A percentile compares a stretch with the other conserved stretches of the same genome.
phyloP scores from a whole-genome alignment of 1,284 basidiomycete species.

The Xerocomus minutiporus region DNA sequence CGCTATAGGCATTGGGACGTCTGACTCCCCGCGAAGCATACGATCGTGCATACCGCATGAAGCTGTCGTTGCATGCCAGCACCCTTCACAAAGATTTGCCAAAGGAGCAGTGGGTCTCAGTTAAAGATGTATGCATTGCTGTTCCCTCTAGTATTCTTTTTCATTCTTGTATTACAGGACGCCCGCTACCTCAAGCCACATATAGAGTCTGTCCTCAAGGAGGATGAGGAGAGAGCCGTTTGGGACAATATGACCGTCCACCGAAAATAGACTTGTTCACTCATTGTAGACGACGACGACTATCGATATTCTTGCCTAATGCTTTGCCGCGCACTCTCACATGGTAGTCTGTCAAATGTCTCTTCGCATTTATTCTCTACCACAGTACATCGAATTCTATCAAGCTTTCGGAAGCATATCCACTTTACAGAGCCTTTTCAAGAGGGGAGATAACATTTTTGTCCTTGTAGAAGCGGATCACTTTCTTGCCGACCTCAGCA shows the following conservation, averaged over 20 bases:
- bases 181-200: slow-evolving; percentile 85
- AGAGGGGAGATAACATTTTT: slow-evolving; percentile 75
- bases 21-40: slow-evolving; percentile 78
- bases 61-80: slow-evolving; percentile 69
- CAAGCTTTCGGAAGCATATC: not conserved
- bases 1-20: slow-evolving; percentile 72
- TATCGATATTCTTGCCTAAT: slow-evolving; percentile 19
- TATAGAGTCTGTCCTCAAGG: slow-evolving; percentile 71
- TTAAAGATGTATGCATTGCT: slow-evolving; percentile 59
- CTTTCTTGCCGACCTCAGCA: slow-evolving; percentile 77
- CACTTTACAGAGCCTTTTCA: slow-evolving; percentile 56
- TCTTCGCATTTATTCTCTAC: slow-evolving; percentile 13
- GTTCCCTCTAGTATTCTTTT: not conserved
- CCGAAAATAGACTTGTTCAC: slow-evolving; percentile 48
- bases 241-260: slow-evolving; percentile 79
- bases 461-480: slow-evolving; percentile 84
- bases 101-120: slow-evolving; percentile 80
- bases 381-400: slow-evolving; percentile 11
- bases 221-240: slow-evolving; percentile 74
- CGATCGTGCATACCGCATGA: slow-evolving; percentile 90
- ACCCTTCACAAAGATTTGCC: slow-evolving; percentile 81
- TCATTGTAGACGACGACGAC: slow-evolving; percentile 22
- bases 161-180: slow-evolving; percentile 56
- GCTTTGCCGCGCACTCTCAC: not conserved
- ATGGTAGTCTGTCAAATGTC: not conserved